Evolutionary conservation across 306 rosid genomes (phyloP), one percentile per base, ranked within the genome.

Genomic region (Arachis hypogaea): DNA sequence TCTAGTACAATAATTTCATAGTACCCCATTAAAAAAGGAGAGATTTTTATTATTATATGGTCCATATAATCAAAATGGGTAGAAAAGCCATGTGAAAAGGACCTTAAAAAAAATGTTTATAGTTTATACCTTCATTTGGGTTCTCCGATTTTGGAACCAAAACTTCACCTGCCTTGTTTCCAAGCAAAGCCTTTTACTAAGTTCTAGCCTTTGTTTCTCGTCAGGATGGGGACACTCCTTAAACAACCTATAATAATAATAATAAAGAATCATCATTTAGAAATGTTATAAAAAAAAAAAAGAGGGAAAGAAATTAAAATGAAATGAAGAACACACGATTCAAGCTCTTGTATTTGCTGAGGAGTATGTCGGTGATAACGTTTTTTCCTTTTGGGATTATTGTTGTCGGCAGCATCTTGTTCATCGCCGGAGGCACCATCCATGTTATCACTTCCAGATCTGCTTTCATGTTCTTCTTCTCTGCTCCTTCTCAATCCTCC

Each of bases 221-320:
- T 94, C 98, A 7, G 98, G 98, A 82, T 94, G 98, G 63, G 97
- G 98, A 57, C 95, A 91, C 82, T 94, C 98, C 86, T 91, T 94
- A 63, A 91, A 94, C 71, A 94, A 72, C 72, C 98, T 94, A 44
- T 22, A 69, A 78, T 6, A 52, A 7, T 33, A 11, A 47, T 12
- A 45, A 7, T 7, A 40, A 7, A 64, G 14, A 6, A 36, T 45
- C 63, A 68, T 69, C 46, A 72, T 47, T 58, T 41, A 30, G 44
- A 60, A 29, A 6, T n/a, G 0, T 28, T 56, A 22, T 22, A 46
- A 46, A 9, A 46, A 10, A 33, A 33, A 4, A 33, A 33, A 33
- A 33, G 4, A 33, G 38, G 38, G 38, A 22, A 22, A 22, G 28
- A 22, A 22, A 22, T 22, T 22, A 22, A 22, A 22, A 72, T 1